Evolutionary conservation across 2,329 filamentous ascomycete genomes (phyloP), one percentile per base, ranked within the genome.

Genomic region (Penicillium occitanis): DNA sequence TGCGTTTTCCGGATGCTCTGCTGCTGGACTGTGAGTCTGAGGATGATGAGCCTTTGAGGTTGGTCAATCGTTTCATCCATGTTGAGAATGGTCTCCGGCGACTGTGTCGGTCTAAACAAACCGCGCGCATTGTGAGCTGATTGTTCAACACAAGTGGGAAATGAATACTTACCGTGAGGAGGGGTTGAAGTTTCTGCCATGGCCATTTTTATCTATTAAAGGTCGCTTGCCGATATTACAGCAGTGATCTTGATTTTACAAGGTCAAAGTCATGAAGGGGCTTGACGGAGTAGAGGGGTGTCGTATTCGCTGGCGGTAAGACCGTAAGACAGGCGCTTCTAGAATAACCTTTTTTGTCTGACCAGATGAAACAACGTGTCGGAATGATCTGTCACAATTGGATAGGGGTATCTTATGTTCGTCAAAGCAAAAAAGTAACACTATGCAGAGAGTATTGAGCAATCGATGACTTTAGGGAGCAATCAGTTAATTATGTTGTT

Each of bases 1-100:
- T 58, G 19, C 75, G 76, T 68, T 78, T 80, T 68, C 82, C 79
- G 14, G 78, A 75, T 51, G 74, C 67, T 70, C 75, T 69, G 68
- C 73, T 71, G 17, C 50, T 28, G 30, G 59, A 55, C 8, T 58
- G 62, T 25, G 83, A 78, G 17, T 51, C 50, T 67, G 87, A 87
- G 37, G 89, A 90, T 4, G 88, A 91, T 7, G 88, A 89, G 65
- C 82, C 84, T 78, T 96, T 97, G 80, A 97, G 90, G 77, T 90
- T 94, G 68, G 93, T 89, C 66, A 98, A 87, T 74, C 93, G 93
- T 84, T 93, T 96, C 83, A 99, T 92, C 91, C 94, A 96, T 71
- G 89, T 91, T 57, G 93, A 87, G 76, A 98, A 98, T 28, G 93
- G 94, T 69, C 91, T 88, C 72, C 93, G 90, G 70, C 92, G 90